These are phyloP conservation scores for Colletotrichum tofieldiae DNA, from an alignment of 2,329 filamentous ascomycete species.

Conservation along the genomic window DNA sequence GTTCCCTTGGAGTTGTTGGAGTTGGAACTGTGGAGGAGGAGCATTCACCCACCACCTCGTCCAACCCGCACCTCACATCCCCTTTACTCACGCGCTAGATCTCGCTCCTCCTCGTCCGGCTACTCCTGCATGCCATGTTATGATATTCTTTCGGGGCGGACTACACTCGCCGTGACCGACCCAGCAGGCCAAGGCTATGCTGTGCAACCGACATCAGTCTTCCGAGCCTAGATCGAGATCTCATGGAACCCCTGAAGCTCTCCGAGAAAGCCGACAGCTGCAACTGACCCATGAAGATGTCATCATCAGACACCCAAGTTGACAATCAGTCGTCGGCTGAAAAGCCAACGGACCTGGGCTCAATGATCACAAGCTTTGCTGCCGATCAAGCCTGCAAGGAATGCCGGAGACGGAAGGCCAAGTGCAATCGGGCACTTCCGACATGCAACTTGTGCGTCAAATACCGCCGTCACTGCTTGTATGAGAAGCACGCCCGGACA, in stretches of 20 bases:
- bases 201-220: not conserved
- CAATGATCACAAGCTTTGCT: constrained; percentile 42
- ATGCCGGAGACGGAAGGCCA: constrained; percentile 58
- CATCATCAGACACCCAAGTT: constrained; percentile 21
- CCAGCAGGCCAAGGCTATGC: not conserved
- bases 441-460: constrained; percentile 58
- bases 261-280: not conserved
- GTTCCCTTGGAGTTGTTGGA: constrained; percentile 21
- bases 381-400: constrained; percentile 59
- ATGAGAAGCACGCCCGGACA: constrained; percentile 64
- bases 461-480: constrained; percentile 63
- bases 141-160: constrained; percentile 26
- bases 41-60: constrained; percentile 15
- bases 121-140: constrained; percentile 9
- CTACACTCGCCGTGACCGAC: constrained; percentile 7
- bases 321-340: constrained; percentile 7
- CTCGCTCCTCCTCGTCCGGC: constrained; percentile 3
- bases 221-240: constrained; percentile 12
- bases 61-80: constrained; percentile 14
- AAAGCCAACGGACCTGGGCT: constrained; percentile 17
- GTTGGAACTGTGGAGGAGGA: constrained; percentile 12
- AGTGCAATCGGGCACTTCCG: constrained; percentile 56
- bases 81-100: constrained; percentile 17
- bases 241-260: not conserved
- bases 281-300: constrained; percentile 1